phyloP scores from a whole-genome alignment of 2,329 filamentous ascomycete species.

The Metarhizium humberi region DNA sequence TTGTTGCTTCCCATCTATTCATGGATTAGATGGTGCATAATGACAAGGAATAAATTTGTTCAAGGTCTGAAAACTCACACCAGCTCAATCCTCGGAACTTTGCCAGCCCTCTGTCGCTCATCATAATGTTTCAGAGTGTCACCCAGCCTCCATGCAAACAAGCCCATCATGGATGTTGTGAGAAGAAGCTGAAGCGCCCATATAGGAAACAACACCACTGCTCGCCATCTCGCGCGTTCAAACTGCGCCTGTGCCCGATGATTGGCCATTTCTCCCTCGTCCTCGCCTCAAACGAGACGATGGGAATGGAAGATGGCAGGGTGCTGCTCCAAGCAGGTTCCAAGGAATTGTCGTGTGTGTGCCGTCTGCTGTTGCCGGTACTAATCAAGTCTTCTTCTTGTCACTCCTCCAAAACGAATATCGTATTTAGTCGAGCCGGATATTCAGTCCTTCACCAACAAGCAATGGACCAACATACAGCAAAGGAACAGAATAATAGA shows the following conservation, averaged over 20 bases:
- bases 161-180: constrained; percentile 35
- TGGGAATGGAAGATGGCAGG: too few species aligned
- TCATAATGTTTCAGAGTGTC: constrained; percentile 33
- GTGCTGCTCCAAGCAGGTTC: too few species aligned
- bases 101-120: constrained; percentile 28
- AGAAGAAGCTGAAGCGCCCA: constrained; percentile 41
- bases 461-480: neutral
- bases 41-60: neutral
- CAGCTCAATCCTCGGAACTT: constrained; percentile 36
- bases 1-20: constrained; percentile 43
- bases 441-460: neutral
- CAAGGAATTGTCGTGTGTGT: too few species aligned
- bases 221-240: constrained; percentile 41
- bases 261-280: constrained; percentile 20
- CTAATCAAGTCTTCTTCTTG: too few species aligned
- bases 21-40: neutral
- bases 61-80: constrained; percentile 28
- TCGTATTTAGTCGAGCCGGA: too few species aligned
- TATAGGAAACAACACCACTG: constrained; percentile 35
- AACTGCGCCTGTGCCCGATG: constrained; percentile 45
- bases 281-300: neutral
- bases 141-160: constrained; percentile 45
- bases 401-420: too few species aligned
- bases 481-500: neutral
- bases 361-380: too few species aligned